Evolutionary conservation across 805 yeast genomes (phyloP).

Genomic region (Millerozyma miso): DNA sequence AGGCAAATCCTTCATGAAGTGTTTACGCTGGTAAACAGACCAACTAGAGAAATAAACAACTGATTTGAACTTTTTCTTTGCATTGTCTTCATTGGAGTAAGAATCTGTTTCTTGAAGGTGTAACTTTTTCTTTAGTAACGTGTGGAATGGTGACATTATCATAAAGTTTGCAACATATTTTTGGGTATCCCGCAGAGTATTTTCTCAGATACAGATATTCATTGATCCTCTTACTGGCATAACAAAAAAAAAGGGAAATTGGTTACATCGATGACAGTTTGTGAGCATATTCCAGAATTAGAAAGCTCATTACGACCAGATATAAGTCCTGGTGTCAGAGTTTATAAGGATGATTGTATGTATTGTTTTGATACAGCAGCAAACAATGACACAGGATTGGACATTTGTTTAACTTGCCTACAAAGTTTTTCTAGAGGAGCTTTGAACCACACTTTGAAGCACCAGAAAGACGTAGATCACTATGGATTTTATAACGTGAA

Average conservation of each 20-base stretch:
- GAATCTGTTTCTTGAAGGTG: not conserved
- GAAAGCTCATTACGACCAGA: constrained; percentile 15
- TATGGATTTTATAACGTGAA: constrained; percentile 54
- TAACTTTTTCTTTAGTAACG: not conserved
- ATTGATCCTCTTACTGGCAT: not conserved
- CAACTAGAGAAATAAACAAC: constrained; percentile 50
- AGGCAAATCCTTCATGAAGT: constrained; percentile 65
- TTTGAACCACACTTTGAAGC: constrained; percentile 52
- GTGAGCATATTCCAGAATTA: constrained; percentile 2
- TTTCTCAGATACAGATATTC: too few species aligned
- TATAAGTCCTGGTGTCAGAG: constrained; percentile 24
- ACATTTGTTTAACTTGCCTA: constrained; percentile 70
- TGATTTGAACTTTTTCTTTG: constrained; percentile 7
- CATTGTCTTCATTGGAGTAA: not conserved
- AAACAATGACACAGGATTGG: constrained; percentile 51
- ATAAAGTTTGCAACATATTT: not conserved
- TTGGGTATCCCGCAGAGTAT: not conserved
- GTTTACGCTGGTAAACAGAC: constrained; percentile 37
- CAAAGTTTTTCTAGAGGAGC: constrained; percentile 57
- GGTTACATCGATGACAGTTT: not conserved
- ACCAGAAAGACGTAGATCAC: constrained; percentile 51
- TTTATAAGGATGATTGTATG: constrained; percentile 87
- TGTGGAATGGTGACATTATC: not conserved
- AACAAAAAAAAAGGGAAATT: not conserved
- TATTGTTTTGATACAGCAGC: constrained; percentile 74